Conservation (phyloP, 2,329 filamentous ascomycete genomes). For the Claviceps monticola region DNA sequence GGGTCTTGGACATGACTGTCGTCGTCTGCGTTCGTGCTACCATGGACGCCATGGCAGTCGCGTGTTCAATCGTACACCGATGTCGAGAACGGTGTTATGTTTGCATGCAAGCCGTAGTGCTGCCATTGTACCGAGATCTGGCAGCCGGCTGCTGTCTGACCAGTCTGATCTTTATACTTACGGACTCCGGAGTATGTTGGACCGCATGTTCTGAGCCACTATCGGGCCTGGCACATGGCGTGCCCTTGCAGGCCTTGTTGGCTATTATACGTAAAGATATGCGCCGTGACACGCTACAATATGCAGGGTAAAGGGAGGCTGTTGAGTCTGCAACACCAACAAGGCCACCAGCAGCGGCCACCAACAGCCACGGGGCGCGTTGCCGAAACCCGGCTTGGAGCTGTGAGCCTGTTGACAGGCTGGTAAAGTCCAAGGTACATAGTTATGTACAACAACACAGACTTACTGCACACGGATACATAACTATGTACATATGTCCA, state of each 20-base stretch:
- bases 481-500: no score
- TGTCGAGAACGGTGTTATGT: no score
- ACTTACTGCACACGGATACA: no score
- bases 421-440: not conserved
- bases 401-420: not conserved
- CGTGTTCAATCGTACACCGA: no score
- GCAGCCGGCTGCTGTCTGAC: no score
- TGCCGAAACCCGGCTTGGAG: not conserved
- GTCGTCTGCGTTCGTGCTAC: not conserved
- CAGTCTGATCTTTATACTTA: no score
- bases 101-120: not conserved
- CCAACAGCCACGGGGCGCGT: not conserved
- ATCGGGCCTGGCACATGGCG: not conserved
- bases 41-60: not conserved
- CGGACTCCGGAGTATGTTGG: no score
- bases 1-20: not conserved
- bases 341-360: not conserved
- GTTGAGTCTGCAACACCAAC: not conserved
- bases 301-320: not conserved
- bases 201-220: not conserved
- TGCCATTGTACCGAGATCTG: not conserved
- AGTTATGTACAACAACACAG: not conserved
- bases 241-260: not conserved
- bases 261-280: not conserved
- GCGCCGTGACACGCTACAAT: no score